Evolutionary conservation across 768 basidiomycete species (phyloP), one percentile per base, ranked within the genome.

Genomic region (Galerina marginata): DNA sequence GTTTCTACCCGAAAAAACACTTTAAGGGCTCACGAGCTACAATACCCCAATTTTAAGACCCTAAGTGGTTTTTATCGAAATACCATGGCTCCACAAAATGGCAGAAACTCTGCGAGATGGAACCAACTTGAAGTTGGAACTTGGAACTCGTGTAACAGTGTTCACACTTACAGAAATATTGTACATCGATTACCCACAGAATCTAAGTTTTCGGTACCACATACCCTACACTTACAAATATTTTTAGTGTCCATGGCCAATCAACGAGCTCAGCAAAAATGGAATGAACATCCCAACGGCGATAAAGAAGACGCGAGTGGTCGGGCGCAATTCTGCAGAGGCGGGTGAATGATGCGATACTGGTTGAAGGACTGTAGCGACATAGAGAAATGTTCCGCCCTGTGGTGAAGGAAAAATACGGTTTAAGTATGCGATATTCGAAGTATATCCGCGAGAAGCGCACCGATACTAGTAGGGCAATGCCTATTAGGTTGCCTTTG

Each of bases 371-470:
- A 93, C 89, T 1, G 95, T 95, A 1, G 95, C 94, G 9, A 98
- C 96, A 69, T 96, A 97, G 40, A 98, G 80, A 76, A 97, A 97
- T 3, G 93, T 95, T 9, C 95, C 95, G 46, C 93, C 95, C 93
- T 95, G 44, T 37, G 56, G 37, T 7, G 15, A 12, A 43, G 12
- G n/a, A 26, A 44, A 37, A 3, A 12, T 43, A 4, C 9, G n/a
- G 25, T 14, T 15, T 45, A 37, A 54, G 20, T 1, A 37, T 9
- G 12, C 42, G n/a, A 9, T 46, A 16, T 14, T 56, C 40, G 5
- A 14, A 26, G 16, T 29, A 33, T 43, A 25, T 46, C 36, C 9
- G 26, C 20, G 15, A 46, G 40, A 16, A 45, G 77, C 88, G 68
- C 67, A 96, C 95, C 12, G 95, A 96, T 66, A 96, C 81, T 6